phyloP scores from a whole-genome alignment of 2,329 filamentous ascomycete species.

The Penicillium expansum region DNA sequence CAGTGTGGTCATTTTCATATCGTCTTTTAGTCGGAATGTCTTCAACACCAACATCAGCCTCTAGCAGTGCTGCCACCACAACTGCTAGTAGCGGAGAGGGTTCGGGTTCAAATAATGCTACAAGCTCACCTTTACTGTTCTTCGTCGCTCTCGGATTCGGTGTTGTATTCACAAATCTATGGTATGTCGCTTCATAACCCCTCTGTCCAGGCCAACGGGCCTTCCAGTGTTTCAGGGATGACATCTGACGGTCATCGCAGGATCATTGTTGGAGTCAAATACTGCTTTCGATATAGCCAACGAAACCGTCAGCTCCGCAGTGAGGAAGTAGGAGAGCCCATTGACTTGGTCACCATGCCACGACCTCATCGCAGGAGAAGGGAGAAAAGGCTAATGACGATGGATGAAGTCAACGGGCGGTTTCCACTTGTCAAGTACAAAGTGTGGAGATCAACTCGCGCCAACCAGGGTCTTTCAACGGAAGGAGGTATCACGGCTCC shows the following conservation, averaged over 20 bases:
- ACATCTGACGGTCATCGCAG: conserved; percentile 49
- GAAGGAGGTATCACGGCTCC: conserved; percentile 77
- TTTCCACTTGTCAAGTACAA: conserved; percentile 98
- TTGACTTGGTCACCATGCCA: conserved; percentile 82
- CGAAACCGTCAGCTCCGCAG: conserved; percentile 76
- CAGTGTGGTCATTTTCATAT: not conserved
- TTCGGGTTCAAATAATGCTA: conserved; percentile 47
- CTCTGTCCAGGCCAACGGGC: not conserved
- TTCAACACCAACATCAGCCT: conserved; percentile 27
- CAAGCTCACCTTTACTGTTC: conserved; percentile 76
- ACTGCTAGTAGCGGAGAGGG: conserved; percentile 31
- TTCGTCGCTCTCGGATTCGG: conserved; percentile 96
- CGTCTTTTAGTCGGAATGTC: conserved; percentile 25
- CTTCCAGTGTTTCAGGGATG: not conserved
- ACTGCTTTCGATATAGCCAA: conserved; percentile 97
- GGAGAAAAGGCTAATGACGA: conserved; percentile 98
- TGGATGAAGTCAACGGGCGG: conserved; percentile 97
- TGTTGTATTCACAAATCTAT: conserved; percentile 97
- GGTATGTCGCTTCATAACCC: conserved; percentile 58
- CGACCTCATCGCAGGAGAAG: conserved; percentile 79
- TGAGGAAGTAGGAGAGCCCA: conserved; percentile 80
- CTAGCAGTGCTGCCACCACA: conserved; percentile 28
- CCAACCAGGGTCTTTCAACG: conserved; percentile 77
- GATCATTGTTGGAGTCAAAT: conserved; percentile 99
- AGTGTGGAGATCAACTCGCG: conserved; percentile 80